Evolutionary conservation across 352 stramenopile genomes (phyloP).

Genomic region (Pythium sukuiense): DNA sequence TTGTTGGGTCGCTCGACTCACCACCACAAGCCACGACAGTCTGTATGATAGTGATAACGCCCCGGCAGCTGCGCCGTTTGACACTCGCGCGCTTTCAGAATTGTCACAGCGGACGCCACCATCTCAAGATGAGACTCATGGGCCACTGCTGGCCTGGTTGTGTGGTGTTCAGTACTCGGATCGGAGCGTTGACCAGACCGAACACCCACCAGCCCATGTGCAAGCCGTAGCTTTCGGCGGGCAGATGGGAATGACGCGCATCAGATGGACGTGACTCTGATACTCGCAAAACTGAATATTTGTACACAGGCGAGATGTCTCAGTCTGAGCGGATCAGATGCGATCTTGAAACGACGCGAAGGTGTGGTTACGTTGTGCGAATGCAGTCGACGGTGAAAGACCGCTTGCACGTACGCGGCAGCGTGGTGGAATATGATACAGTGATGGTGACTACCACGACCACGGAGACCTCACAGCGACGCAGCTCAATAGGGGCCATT

Average conservation of each 20-base stretch:
- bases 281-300: background rate
- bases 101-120: background rate
- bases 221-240: background rate
- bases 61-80: background rate
- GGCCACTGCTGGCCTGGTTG: no score
- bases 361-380: background rate
- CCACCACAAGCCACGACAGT: no score
- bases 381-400: background rate
- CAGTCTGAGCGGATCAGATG: constrained; percentile 3
- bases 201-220: background rate
- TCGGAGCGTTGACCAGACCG: no score
- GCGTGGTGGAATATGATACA: background rate
- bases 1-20: no score
- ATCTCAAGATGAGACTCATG: background rate
- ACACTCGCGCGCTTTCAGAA: background rate
- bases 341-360: constrained; percentile 5
- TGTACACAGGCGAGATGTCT: background rate
- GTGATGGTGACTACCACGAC: background rate
- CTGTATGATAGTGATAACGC: no score
- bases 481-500: background rate
- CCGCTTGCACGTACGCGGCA: background rate
- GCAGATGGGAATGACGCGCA: background rate
- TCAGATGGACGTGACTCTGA: background rate
- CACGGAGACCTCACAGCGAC: background rate
- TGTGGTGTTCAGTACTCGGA: no score